Evolutionary conservation across 345 rosid genomes (phyloP), one percentile per base, ranked within the genome.

Genomic region (Eucalyptus pauciflora): DNA sequence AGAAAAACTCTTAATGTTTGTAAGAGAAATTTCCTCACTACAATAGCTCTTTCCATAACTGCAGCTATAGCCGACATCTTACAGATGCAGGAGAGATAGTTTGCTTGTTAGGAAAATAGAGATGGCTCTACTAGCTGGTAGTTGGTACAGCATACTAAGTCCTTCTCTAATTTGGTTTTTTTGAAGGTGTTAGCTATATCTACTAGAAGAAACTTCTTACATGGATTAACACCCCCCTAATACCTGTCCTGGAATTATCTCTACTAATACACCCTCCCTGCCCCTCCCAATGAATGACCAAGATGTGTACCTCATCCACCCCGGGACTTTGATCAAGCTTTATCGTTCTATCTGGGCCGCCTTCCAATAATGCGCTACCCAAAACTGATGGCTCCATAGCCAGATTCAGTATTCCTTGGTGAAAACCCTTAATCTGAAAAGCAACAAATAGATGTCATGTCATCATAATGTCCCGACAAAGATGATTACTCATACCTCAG

Each of bases 311-410:
- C 99, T 96, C 99, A 92, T 97, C 98, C 88, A 94, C 90, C 81
- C 99, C 99, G 41, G 99, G 96, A 89, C 94, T 96, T 91, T 93
- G 92, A 90, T 97, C 98, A 91, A 97, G 99, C 91, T 96, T 94
- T 90, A 96, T 96, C 62, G 94, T 96, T 92, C 99, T 95, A 91
- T 97, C 94, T 87, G 99, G 98, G 71, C 99, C 99, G 90, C 96
- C 96, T 92, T 93, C 97, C 96, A 96, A 95, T 92, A 97, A 90
- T 88, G 99, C 98, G 49, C 95, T 94, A 69, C 99, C 98, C 91
- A 97, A 89, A 24, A 96, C 89, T 13, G 97, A 96, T 89, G 99
- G 99, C 91, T 97, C 99, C 99, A 97, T 97, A 52, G 99, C 98
- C 93, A 97, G 92, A 93, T 94, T 96, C 90, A 97, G 90, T 92